Conservation (phyloP, 345 rosid genomes). For the Lenwebbia sp. region DNA sequence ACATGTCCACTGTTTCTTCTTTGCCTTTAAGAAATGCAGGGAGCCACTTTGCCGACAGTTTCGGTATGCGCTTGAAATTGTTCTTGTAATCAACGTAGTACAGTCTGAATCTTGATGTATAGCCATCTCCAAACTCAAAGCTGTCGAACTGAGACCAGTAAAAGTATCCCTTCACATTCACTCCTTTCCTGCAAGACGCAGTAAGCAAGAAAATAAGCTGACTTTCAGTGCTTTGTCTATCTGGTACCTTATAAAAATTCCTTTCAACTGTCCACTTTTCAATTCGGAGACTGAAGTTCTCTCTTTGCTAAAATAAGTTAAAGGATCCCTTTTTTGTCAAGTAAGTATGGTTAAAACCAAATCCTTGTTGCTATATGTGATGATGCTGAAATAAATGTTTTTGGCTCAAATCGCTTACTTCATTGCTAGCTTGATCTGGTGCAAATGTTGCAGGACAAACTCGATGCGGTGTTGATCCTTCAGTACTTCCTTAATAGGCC, state of each 20-base stretch:
- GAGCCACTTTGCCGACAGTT: not conserved
- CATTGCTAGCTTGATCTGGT: not conserved
- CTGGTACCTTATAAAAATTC: slow-evolving; percentile 15
- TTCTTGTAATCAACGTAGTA: not conserved
- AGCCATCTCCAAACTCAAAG: not conserved
- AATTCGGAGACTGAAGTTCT: not conserved
- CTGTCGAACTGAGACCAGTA: slow-evolving; percentile 6
- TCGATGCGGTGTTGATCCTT: not conserved
- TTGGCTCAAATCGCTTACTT: not conserved
- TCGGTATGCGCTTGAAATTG: not conserved
- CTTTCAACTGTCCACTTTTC: not conserved
- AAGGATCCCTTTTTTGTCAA: not conserved
- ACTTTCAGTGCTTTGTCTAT: slow-evolving; percentile 1
- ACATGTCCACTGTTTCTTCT: not conserved
- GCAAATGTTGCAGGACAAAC: not conserved
- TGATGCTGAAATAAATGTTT: not conserved
- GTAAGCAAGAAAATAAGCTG: not conserved
- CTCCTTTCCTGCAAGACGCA: not conserved
- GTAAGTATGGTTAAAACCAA: not conserved
- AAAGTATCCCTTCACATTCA: not conserved
- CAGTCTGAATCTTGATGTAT: not conserved
- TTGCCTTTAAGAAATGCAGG: not conserved
- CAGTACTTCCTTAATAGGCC: not conserved
- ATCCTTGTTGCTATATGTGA: not conserved
- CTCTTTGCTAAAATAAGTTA: not conserved